Conservation (phyloP, 1,284 basidiomycete genomes). For the Tremellales sp. region DNA sequence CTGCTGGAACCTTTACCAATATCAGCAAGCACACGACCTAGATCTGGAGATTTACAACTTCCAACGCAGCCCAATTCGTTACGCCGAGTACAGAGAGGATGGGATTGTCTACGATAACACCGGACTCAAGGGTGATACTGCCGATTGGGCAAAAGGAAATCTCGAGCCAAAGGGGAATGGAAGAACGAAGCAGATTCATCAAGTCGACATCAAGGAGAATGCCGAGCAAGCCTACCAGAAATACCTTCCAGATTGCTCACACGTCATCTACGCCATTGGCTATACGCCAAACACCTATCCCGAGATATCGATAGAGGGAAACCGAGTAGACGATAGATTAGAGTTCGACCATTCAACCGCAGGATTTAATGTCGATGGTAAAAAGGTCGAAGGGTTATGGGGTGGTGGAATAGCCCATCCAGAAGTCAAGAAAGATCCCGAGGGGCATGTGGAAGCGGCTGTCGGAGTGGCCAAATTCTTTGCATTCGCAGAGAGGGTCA, state of each 20-base stretch:
- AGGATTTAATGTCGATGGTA: conserved; percentile 9
- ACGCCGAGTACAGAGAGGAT: conserved; percentile 23
- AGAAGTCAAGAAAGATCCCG: conserved; percentile 22
- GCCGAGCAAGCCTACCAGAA: conserved; percentile 7
- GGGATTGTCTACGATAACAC: conserved; percentile 29
- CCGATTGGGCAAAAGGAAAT: conserved; percentile 20
- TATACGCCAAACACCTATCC: conserved; percentile 14
- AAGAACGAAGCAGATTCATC: conserved; percentile 5
- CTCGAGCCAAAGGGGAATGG: conserved; percentile 9
- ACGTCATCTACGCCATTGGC: conserved; percentile 28
- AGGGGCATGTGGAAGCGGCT: conserved; percentile 24
- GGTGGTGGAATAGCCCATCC: conserved; percentile 29
- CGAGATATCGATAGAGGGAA: background rate
- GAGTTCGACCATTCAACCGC: conserved; percentile 23
- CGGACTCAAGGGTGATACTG: conserved; percentile 25
- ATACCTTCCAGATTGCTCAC: conserved; percentile 19
- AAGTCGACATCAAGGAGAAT: conserved; percentile 11
- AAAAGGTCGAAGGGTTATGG: conserved; percentile 14
- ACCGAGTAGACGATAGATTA: conserved; percentile 9
- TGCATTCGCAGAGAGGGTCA: conserved; percentile 22
- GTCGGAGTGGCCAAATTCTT: conserved; percentile 31
- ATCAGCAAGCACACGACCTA: conserved; percentile 1
- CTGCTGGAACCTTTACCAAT: conserved; percentile 23
- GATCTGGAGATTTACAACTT: conserved; percentile 22
- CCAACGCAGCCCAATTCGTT: conserved; percentile 15